Base-by-base conservation (phyloP, 805 yeast genomes). In the Lachancea sp. region DNA sequence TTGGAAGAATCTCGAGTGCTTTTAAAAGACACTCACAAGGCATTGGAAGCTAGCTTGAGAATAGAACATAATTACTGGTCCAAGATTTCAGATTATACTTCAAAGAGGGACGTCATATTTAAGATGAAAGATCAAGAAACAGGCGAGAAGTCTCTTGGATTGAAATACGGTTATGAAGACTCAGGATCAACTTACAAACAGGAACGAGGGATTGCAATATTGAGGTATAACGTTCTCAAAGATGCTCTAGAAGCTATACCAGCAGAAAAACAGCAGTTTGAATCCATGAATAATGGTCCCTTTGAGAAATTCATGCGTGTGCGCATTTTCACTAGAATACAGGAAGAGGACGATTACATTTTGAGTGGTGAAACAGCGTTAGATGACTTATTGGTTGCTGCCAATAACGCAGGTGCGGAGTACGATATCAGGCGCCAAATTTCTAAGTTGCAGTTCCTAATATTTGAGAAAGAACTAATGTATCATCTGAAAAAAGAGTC, bases 381-480 rank as follows among this genome's bases (percentile, higher is more conserved):
- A 22, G 54, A 53, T 33, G 52, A 46, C 1, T 49, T 60, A 16
- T 49, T 55, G 20, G 18, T 49, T 16, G 43, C 44, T 12, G 26
- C 16, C 18, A 49, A 39, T 11, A 45, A 49, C 8, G 20, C 44
- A 5, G 48, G 47, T 17, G 50, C 48, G 26, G 60, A 54, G 36
- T 54, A 63, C 18, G 65, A 73, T 11, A 73, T 81, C 17, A 72
- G 73, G 40, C 75, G 74, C 19, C 81, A 78, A 54, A 78, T 91
- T 22, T 72, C 75, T 31, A 76, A 68, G 41, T 89, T 95, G 0
- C 73, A 96, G 38, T 81, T 75, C 50, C 77, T 78, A 48, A 70
- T 90, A 7, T 91, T 91, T 66, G 98, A 91, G 58, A 93, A 86
- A 57, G 98, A 91, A 62, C 70, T 91, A 44, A 87, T 87, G 67